Evolutionary conservation across 371 early-diverging fungal species (phyloP), one percentile per base, ranked within the genome.

Genomic region (Mucor circinelloides): DNA sequence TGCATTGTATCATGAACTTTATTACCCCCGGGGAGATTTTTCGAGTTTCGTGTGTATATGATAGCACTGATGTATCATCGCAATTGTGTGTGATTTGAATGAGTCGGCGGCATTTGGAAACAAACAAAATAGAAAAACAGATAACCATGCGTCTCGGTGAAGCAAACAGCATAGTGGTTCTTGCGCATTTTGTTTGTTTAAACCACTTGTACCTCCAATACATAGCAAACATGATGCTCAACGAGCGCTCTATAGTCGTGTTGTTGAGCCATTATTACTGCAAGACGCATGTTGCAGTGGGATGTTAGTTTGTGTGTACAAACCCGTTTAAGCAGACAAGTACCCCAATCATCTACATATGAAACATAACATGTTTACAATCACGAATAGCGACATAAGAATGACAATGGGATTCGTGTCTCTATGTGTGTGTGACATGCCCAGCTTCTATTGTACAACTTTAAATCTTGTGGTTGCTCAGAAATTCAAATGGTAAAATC

Each of bases 1-100:
- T 21, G 36, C 58, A 34, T 58, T 48, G 50, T 50, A 50, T 50
- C 23, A 28, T 27, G 21, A 62, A 27, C 17, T 60, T 42, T 23
- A 28, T 23, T 42, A 21, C 38, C 44, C 7, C 60, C 44, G 60
- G 60, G 42, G 60, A 60, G 60, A 17, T 55, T 55, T 55, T 50
- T 50, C 50, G 23, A 44, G 50, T 23, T 50, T 21, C 23, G 23
- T 50, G 50, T 25, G 25, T 50, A 8, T 48, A 3, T 50, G 50
- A 36, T 36, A 12, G 36, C 36, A 36, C 36, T 19, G 21, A 8
- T 50, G 50, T 50, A 50, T 36, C 13, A 36, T 50, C 25, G 44
- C 19, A 34, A 19, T 17, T 44, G 6, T n/a, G 44, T 44, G 44
- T 19, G 44, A 10, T 36, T 8, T 3, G 25, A 25, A 10, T 23